A percentile compares a stretch with the other conserved stretches of the same genome.
phyloP scores from a whole-genome alignment of 208 protist genomes.

The Ichthyophonus hoferi region DNA sequence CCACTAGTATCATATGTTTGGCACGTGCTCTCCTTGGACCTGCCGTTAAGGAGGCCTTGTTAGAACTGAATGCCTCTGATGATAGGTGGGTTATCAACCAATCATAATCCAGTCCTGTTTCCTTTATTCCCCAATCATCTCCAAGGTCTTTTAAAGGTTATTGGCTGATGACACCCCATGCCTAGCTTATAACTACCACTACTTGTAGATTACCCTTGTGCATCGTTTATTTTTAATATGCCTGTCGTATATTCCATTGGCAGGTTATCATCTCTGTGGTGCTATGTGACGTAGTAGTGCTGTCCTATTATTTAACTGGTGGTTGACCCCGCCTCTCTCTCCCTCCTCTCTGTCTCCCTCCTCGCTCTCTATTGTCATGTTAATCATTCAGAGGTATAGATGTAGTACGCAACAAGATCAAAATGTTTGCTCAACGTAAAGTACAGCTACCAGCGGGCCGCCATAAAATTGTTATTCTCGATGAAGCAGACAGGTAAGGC shows the following conservation, averaged over 20 bases:
- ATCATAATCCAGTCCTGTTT: not conserved
- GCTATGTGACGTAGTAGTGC: too few relatives aligned
- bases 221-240: not conserved
- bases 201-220: too few relatives aligned
- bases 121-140: too few relatives aligned
- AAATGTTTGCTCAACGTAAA: slow-evolving; percentile 86
- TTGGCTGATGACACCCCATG: too few relatives aligned
- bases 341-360: too few relatives aligned
- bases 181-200: too few relatives aligned
- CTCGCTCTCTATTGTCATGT: too few relatives aligned
- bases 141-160: too few relatives aligned
- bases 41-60: slow-evolving; percentile 82
- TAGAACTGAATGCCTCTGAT: slow-evolving; percentile 98
- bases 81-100: slow-evolving; percentile 66
- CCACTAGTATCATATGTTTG: slow-evolving; percentile 91
- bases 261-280: too few relatives aligned
- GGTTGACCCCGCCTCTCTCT: too few relatives aligned
- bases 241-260: too few relatives aligned
- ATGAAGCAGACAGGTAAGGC: slow-evolving; percentile 73
- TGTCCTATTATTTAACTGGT: too few relatives aligned
- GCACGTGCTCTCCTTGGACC: slow-evolving; percentile 82
- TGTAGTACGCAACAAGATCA: slow-evolving; percentile 95
- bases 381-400: slow-evolving; percentile 86
- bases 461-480: slow-evolving; percentile 96
- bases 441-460: slow-evolving; percentile 63